A percentile compares a stretch with the other conserved stretches of the same genome.
Evolutionary conservation across 73 alveolate genomes (phyloP).

Genomic region (Symbiodinium natans): DNA sequence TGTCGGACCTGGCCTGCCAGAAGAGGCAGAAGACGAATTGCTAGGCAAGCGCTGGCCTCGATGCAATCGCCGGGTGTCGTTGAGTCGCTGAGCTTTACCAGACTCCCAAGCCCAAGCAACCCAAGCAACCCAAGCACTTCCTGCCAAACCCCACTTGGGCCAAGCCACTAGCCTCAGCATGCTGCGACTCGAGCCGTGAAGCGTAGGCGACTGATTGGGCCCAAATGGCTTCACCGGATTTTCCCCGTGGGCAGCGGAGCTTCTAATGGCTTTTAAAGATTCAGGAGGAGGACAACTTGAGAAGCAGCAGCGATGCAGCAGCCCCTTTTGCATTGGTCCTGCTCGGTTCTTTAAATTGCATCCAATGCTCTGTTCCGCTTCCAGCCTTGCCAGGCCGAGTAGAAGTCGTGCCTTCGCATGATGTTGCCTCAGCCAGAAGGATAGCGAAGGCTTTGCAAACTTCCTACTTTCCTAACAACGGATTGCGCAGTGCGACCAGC

Average conservation of each 20-base stretch:
- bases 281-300: not conserved
- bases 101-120: not conserved
- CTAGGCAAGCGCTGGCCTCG: not conserved
- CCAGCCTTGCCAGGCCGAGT: conserved; percentile 63
- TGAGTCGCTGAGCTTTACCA: not conserved
- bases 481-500: not conserved
- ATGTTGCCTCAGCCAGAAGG: conserved; percentile 31
- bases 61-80: too few relatives aligned
- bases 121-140: not conserved
- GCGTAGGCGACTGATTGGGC: not conserved
- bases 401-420: conserved; percentile 73
- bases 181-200: not conserved
- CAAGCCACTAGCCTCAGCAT: not conserved
- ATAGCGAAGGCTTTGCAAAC: not conserved
- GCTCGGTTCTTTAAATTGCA: not conserved
- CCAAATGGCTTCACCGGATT: not conserved
- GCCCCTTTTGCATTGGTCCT: not conserved
- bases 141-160: not conserved
- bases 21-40: not conserved
- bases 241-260: not conserved
- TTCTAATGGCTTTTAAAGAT: too few relatives aligned
- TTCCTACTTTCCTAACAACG: not conserved
- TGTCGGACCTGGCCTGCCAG: conserved; percentile 19
- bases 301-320: not conserved
- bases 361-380: conserved; percentile 10